phyloP scores from a whole-genome alignment of 148 eudicot genomes.

The Rhododendron henanense region DNA sequence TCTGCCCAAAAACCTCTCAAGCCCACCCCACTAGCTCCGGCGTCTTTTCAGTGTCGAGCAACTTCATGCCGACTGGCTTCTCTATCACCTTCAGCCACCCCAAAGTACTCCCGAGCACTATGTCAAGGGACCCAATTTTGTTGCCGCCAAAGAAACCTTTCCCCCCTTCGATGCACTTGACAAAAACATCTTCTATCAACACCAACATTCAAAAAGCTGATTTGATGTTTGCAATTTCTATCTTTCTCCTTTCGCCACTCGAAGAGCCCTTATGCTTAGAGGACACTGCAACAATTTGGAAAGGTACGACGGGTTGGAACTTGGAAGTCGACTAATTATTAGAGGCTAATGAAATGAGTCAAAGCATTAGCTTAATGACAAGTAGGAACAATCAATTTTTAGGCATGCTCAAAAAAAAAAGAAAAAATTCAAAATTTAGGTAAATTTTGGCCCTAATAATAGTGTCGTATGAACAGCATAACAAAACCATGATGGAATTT shows the following conservation, averaged over 20 bases:
- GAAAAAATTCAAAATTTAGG: no score
- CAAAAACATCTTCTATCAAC: constrained; percentile 15
- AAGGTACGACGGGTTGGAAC: no score
- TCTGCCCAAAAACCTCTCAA: not conserved
- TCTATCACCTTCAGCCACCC: constrained; percentile 9
- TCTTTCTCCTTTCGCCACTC: not conserved
- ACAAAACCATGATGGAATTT: no score
- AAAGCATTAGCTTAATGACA: no score
- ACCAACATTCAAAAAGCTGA: not conserved
- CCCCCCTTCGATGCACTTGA: constrained; percentile 16
- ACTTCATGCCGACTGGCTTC: not conserved
- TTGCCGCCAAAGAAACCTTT: not conserved
- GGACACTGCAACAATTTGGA: not conserved
- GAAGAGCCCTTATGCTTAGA: not conserved
- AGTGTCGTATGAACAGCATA: no score
- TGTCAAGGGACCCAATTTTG: not conserved
- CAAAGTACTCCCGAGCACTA: not conserved
- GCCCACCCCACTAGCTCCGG: constrained; percentile 5
- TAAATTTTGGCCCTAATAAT: no score
- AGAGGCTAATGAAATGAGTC: no score
- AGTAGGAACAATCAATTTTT: no score
- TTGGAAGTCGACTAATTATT: no score
- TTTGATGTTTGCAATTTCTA: not conserved
- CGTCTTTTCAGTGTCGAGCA: not conserved
- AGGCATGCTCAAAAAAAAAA: no score